Evolutionary conservation across 306 rosid species (phyloP), one percentile per base, ranked within the genome.

Genomic region (Senna siamea): DNA sequence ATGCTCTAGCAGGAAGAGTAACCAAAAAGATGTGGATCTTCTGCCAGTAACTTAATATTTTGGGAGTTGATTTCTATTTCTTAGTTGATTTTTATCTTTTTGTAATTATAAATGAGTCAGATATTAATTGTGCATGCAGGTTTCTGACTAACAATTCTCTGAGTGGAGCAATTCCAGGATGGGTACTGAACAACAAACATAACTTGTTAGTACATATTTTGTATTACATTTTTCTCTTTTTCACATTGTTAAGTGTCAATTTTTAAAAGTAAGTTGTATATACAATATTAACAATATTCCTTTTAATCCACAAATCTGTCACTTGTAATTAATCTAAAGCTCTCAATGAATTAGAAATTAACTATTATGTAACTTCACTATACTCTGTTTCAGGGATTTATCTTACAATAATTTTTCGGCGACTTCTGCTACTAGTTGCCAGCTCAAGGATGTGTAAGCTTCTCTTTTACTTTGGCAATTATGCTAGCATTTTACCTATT

Each of bases 401-500:
- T 92, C 98, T 75, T 85, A 85, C 89, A 92, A 92, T 83, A 92
- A 88, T 74, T 92, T 92, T 69, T 80, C 87, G 2, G 76, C 74
- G 61, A 74, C 86, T 55, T 40, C 76, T 66, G 59, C 73, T 3
- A 3, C 46, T 56, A 8, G 43, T 76, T 90, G 89, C 78, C 82
- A 48, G 38, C 69, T 0, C 14, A 56, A 69, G 48, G 5, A 56
- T 71, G 81, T 85, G 97, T 90, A 81, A 85, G 90, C 53, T 65
- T 72, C 50, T 51, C 57, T 40, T 9, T 35, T 9, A 60, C 13
- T 8, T 43, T 2, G 69, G 28, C 32, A 18, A 46, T 65, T 65
- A 38, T 14, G 41, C 15, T 35, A 57, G 18, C 38, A 61, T 58
- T 54, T 65, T 23, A 35, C 26, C 22, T 37, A 22, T 66, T 51